phyloP scores from a whole-genome alignment of 116 monocot genomes.

The Zostera marina region DNA sequence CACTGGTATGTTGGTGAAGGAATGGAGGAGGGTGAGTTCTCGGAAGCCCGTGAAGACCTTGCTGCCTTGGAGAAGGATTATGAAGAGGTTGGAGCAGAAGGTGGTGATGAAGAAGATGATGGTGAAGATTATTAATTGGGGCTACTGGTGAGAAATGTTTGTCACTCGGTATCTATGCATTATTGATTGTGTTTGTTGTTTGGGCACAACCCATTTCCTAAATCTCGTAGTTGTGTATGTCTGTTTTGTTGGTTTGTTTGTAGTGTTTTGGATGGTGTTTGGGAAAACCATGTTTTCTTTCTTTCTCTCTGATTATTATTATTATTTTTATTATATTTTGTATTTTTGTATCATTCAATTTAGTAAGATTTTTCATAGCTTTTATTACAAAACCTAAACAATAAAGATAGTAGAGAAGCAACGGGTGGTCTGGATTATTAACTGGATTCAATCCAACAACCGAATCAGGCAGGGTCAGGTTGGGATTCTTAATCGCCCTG shows the following conservation, averaged over 20 bases:
- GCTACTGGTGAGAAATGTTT: too few relatives aligned
- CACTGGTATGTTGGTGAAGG: conserved; percentile 35
- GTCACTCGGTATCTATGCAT: too few relatives aligned
- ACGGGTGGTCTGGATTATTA: too few relatives aligned
- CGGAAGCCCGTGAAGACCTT: conserved; percentile 24
- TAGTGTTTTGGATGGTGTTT: neutral
- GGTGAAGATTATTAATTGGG: conserved; percentile 9
- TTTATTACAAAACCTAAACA: too few relatives aligned
- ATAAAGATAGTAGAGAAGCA: too few relatives aligned
- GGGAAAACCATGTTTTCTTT: neutral
- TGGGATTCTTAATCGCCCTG: too few relatives aligned
- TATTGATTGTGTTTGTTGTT: too few relatives aligned
- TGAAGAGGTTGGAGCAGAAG: conserved; percentile 30
- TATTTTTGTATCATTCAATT: neutral
- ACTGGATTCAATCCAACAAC: too few relatives aligned
- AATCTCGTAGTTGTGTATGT: too few relatives aligned
- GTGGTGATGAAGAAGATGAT: conserved; percentile 19
- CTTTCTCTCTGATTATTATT: neutral
- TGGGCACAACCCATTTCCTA: too few relatives aligned
- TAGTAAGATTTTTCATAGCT: neutral
- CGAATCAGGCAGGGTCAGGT: too few relatives aligned
- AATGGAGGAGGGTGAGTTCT: conserved; percentile 34
- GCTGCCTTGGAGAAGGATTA: conserved; percentile 32
- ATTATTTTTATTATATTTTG: neutral
- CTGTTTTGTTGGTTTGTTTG: neutral